Evolutionary conservation across 495 filamentous ascomycete species (phyloP).

Genomic region (Tuber borchii): DNA sequence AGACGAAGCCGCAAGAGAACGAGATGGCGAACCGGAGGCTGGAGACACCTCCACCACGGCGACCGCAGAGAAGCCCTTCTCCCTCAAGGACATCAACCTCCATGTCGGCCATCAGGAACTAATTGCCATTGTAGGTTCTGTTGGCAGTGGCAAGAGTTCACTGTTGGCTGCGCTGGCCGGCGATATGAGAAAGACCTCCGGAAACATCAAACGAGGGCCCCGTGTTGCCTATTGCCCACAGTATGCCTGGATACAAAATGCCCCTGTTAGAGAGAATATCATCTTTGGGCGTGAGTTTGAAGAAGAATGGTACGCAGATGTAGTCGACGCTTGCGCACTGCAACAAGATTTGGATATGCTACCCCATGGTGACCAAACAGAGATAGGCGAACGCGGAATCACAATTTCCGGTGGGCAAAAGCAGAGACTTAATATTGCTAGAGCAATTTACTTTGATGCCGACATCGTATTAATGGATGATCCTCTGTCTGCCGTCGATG

Average conservation of each 20-base stretch:
- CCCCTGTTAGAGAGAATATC: slow-evolving; percentile 79
- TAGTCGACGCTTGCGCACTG: slow-evolving; percentile 61
- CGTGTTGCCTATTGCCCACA: slow-evolving; percentile 86
- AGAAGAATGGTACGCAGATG: slow-evolving; percentile 57
- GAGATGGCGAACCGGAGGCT: slow-evolving; percentile 29
- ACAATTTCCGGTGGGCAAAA: slow-evolving; percentile 80
- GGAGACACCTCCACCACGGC: slow-evolving; percentile 12
- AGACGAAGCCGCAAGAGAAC: slow-evolving; percentile 41
- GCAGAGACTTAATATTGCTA: slow-evolving; percentile 73
- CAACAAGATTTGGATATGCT: slow-evolving; percentile 69
- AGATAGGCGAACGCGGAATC: slow-evolving; percentile 75
- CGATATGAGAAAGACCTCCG: slow-evolving; percentile 80
- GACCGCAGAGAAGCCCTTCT: slow-evolving; percentile 59
- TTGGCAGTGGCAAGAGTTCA: slow-evolving; percentile 89
- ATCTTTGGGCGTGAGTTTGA: slow-evolving; percentile 78
- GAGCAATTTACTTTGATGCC: slow-evolving; percentile 77
- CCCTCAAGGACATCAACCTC: slow-evolving; percentile 66
- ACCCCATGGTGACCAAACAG: slow-evolving; percentile 63
- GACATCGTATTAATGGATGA: slow-evolving; percentile 82
- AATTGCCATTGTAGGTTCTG: slow-evolving; percentile 81
- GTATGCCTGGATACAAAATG: slow-evolving; percentile 95
- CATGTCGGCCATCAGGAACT: slow-evolving; percentile 74
- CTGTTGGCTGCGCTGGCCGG: slow-evolving; percentile 83
- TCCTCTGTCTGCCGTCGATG: slow-evolving; percentile 74
- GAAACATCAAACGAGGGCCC: slow-evolving; percentile 66